These are phyloP conservation scores for Leptographium galeiforme DNA, from an alignment of 2,329 filamentous ascomycete species.

Conservation along the genomic window DNA sequence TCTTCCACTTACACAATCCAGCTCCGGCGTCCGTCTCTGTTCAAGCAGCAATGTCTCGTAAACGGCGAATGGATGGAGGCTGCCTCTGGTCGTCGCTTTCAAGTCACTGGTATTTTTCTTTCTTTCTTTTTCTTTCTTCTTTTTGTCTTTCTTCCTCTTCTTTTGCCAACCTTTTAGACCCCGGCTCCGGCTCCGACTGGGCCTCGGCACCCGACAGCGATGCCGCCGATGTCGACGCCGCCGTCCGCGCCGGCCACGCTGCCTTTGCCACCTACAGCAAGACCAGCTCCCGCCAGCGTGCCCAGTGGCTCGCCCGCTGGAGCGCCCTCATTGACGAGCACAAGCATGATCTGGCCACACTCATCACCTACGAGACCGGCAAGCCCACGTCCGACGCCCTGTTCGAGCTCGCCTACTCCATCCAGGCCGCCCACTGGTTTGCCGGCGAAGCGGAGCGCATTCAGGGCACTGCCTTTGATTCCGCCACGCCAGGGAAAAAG, in stretches of 20 bases:
- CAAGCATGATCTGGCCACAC: conserved; percentile 23
- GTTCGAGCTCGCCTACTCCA: conserved; percentile 41
- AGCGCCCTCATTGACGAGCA: conserved; percentile 19
- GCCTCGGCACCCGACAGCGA: too few relatives aligned
- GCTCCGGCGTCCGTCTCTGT: too few relatives aligned
- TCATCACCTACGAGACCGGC: conserved; percentile 36
- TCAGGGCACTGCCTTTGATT: conserved; percentile 46
- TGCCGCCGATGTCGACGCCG: conserved; percentile 22
- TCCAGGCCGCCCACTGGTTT: conserved; percentile 42
- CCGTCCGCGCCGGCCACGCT: conserved; percentile 20
- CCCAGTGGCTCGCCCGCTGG: conserved; percentile 22
- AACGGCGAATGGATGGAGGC: too few relatives aligned
- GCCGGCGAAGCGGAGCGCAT: conserved; percentile 32
- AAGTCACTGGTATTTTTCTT: too few relatives aligned
- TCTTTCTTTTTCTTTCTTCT: too few relatives aligned
- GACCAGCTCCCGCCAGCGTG: conserved; percentile 20
- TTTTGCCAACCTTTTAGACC: too few relatives aligned
- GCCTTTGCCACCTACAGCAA: conserved; percentile 25
- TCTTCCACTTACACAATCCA: too few relatives aligned
- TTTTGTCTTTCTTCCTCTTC: too few relatives aligned
- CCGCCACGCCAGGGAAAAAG: conserved; percentile 46
- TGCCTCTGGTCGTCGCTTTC: too few relatives aligned
- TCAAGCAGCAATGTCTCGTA: too few relatives aligned
- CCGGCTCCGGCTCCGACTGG: too few relatives aligned
- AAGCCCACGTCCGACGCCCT: conserved; percentile 40